phyloP scores from a whole-genome alignment of 176 grass and related monocot genomes.

The Zoysia japonica region DNA sequence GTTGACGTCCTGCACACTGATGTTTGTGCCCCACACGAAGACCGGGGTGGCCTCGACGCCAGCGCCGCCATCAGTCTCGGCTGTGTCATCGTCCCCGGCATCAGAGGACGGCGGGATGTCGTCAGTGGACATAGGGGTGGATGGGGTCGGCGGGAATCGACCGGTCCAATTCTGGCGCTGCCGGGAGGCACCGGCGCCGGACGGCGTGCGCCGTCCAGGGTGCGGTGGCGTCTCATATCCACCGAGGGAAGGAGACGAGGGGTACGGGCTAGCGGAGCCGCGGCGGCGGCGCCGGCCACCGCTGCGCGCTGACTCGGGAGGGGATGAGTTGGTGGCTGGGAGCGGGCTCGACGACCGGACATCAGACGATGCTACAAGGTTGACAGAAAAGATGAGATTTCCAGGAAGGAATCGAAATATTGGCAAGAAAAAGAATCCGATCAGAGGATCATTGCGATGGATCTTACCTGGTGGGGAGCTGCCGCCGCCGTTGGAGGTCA shows the following conservation, averaged over 20 bases:
- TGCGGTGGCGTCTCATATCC: slow-evolving; percentile 64
- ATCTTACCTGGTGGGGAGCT: slow-evolving; percentile 59
- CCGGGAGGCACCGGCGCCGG: slow-evolving; percentile 34
- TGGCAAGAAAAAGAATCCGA: not conserved
- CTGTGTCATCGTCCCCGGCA: slow-evolving; percentile 65
- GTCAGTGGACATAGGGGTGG: slow-evolving; percentile 90
- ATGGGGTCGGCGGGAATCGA: slow-evolving; percentile 62
- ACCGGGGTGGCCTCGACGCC: slow-evolving; percentile 69
- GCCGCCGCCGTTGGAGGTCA: slow-evolving; percentile 53
- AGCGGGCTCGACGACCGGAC: slow-evolving; percentile 63
- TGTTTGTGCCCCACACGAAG: slow-evolving; percentile 96
- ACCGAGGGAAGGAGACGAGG: slow-evolving; percentile 59
- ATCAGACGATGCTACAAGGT: slow-evolving; percentile 58
- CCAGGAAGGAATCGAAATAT: not conserved
- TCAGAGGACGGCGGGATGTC: slow-evolving; percentile 71
- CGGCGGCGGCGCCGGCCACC: slow-evolving; percentile 42
- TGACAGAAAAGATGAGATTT: not conserved
- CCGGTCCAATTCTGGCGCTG: slow-evolving; percentile 61
- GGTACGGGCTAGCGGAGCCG: slow-evolving; percentile 48
- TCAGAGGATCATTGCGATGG: not conserved
- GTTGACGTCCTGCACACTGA: slow-evolving; percentile 96
- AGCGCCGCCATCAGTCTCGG: slow-evolving; percentile 57
- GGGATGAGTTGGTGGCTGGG: slow-evolving; percentile 63
- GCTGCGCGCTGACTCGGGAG: slow-evolving; percentile 34
- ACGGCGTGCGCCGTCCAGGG: slow-evolving; percentile 36